Percentiles rank a stretch among this genome's conserved stretches.
phyloP scores from a whole-genome alignment of 495 filamentous ascomycete genomes.

The Xylaria sp. region DNA sequence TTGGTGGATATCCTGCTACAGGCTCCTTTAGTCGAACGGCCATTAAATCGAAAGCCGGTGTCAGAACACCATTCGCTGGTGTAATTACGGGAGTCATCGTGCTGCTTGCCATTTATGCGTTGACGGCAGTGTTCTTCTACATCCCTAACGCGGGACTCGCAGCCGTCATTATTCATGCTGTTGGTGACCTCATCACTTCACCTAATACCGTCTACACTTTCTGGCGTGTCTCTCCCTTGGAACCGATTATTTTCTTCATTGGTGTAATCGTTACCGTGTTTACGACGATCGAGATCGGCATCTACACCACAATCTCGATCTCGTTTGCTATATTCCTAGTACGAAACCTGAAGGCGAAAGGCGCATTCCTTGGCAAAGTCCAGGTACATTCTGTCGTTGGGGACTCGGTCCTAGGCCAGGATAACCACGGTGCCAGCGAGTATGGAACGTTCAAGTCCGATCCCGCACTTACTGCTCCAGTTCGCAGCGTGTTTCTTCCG shows the following conservation, averaged over 20 bases:
- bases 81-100: slow-evolving; percentile 89
- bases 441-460: slow-evolving; percentile 59
- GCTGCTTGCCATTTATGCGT: slow-evolving; percentile 91
- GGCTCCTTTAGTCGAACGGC: slow-evolving; percentile 97
- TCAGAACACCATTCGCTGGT: slow-evolving; percentile 91
- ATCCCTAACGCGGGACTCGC: slow-evolving; percentile 87
- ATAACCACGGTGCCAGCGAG: slow-evolving; percentile 43
- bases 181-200: slow-evolving; percentile 92
- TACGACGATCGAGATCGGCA: slow-evolving; percentile 85
- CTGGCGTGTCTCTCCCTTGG: slow-evolving; percentile 90
- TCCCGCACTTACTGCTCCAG: slow-evolving; percentile 40
- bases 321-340: slow-evolving; percentile 84
- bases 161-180: slow-evolving; percentile 96
- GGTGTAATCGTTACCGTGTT: slow-evolving; percentile 94
- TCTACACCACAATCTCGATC: slow-evolving; percentile 82
- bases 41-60: slow-evolving; percentile 97
- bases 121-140: slow-evolving; percentile 93
- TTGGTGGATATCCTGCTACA: slow-evolving; percentile 92
- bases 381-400: slow-evolving; percentile 90
- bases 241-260: slow-evolving; percentile 91
- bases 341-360: slow-evolving; percentile 82
- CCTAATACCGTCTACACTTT: slow-evolving; percentile 96
- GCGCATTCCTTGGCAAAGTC: slow-evolving; percentile 87
- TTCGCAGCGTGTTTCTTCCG: slow-evolving; percentile 87
- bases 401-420: slow-evolving; percentile 73